Conservation (phyloP, 371 early-diverging fungal genomes). For the Fennellomyces sp. region DNA sequence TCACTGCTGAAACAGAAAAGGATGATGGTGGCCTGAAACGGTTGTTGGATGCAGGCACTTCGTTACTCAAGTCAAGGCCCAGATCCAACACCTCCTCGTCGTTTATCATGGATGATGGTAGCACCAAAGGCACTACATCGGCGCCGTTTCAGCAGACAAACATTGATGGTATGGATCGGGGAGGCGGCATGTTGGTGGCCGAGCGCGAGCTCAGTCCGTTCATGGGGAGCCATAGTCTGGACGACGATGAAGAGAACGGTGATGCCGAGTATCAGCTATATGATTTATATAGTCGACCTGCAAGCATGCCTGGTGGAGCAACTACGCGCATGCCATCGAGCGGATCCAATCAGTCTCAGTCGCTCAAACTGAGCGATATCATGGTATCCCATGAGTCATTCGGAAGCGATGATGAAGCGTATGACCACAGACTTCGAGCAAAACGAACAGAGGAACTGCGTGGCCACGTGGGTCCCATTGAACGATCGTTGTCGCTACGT, state of each 20-base stretch:
- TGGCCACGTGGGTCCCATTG: constrained; percentile 16
- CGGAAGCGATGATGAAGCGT: constrained; percentile 49
- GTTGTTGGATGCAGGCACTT: constrained; percentile 42
- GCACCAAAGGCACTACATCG: not conserved
- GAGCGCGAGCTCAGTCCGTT: constrained; percentile 63
- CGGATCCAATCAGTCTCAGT: constrained; percentile 10
- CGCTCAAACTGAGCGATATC: not conserved
- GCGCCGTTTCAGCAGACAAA: not conserved
- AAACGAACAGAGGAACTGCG: constrained; percentile 47
- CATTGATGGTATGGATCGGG: constrained; percentile 23
- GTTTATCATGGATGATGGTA: constrained; percentile 26
- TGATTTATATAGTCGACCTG: constrained; percentile 17
- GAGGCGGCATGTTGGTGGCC: constrained; percentile 42
- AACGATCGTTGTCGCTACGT: constrained; percentile 19
- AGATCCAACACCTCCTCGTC: constrained; percentile 44
- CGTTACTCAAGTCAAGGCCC: constrained; percentile 35
- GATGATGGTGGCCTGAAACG: constrained; percentile 32
- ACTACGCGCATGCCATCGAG: constrained; percentile 13
- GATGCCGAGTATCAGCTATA: constrained; percentile 16
- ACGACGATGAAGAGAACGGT: constrained; percentile 50
- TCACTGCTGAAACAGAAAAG: constrained; percentile 11
- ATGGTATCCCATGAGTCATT: constrained; percentile 15
- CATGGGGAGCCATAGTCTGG: constrained; percentile 51
- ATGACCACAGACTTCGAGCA: constrained; percentile 33
- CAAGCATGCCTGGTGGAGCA: constrained; percentile 4